phyloP scores from a whole-genome alignment of 176 grass and related monocot genomes.

The Musa schizocarpa region DNA sequence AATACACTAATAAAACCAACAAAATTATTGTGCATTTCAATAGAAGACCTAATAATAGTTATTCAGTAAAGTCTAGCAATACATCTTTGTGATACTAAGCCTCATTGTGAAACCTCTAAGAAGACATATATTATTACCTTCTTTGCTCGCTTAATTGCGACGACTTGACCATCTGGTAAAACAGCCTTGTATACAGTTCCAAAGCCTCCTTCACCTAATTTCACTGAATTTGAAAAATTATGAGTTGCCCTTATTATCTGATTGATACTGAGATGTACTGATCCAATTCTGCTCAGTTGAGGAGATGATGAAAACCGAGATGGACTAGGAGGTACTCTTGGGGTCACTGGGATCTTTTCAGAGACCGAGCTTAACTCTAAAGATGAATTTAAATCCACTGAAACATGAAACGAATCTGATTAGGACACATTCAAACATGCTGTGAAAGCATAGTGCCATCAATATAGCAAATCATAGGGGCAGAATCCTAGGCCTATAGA shows the following conservation, averaged over 20 bases:
- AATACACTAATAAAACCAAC: too few relatives aligned
- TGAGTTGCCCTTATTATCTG: slow-evolving; percentile 87
- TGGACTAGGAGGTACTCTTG: slow-evolving; percentile 87
- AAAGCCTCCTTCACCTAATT: slow-evolving; percentile 94
- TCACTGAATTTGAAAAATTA: slow-evolving; percentile 74
- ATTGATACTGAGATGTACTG: slow-evolving; percentile 48
- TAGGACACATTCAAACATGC: slow-evolving; percentile 8
- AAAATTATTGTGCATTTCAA: too few relatives aligned
- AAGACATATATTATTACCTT: slow-evolving; percentile 50
- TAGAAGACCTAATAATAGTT: too few relatives aligned
- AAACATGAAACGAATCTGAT: slow-evolving; percentile 17
- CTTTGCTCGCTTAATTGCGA: slow-evolving; percentile 95
- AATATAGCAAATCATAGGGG: neutral
- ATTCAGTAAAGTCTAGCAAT: too few relatives aligned
- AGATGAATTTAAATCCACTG: slow-evolving; percentile 57
- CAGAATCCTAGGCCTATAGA: neutral
- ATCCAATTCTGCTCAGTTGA: slow-evolving; percentile 58
- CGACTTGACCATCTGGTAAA: slow-evolving; percentile 57
- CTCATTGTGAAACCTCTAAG: too few relatives aligned
- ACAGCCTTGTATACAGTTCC: slow-evolving; percentile 82
- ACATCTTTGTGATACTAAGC: too few relatives aligned
- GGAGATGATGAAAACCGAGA: slow-evolving; percentile 87
- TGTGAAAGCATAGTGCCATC: neutral
- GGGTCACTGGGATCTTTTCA: slow-evolving; percentile 70
- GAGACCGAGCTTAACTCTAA: slow-evolving; percentile 68